A percentile compares a stretch with the other conserved stretches of the same genome.
Evolutionary conservation across 2,329 filamentous ascomycete genomes (phyloP).

Genomic region (Exophiala oligosperma): DNA sequence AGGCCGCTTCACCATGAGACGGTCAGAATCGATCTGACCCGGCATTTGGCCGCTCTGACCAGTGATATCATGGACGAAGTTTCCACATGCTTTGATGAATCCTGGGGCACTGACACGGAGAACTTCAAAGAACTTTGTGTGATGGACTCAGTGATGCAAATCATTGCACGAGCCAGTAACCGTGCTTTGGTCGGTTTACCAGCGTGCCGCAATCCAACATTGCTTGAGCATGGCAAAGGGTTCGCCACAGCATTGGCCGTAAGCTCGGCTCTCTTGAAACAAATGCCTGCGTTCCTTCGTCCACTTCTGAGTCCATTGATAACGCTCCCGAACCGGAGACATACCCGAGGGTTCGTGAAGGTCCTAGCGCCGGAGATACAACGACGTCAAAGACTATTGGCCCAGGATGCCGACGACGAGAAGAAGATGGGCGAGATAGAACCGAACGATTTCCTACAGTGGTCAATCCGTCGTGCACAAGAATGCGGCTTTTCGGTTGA

Average conservation of each 20-base stretch:
- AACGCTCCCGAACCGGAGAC: slow-evolving; percentile 48
- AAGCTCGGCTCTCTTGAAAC: slow-evolving; percentile 47
- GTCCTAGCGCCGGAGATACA: slow-evolving; percentile 51
- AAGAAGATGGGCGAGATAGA: slow-evolving; percentile 40
- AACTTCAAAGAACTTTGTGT: slow-evolving; percentile 40
- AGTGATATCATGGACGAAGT: slow-evolving; percentile 42
- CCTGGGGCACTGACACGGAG: slow-evolving; percentile 39
- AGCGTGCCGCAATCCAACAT: slow-evolving; percentile 40
- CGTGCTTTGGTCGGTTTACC: slow-evolving; percentile 47
- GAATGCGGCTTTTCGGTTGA: slow-evolving; percentile 47
- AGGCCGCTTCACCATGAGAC: slow-evolving; percentile 45
- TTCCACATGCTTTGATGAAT: slow-evolving; percentile 33
- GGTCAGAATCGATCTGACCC: slow-evolving; percentile 42
- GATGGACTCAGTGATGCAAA: slow-evolving; percentile 37
- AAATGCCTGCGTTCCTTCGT: slow-evolving; percentile 51
- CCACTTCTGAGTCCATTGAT: slow-evolving; percentile 51
- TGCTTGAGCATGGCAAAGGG: slow-evolving; percentile 48
- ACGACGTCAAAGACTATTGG: slow-evolving; percentile 50
- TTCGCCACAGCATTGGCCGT: slow-evolving; percentile 54
- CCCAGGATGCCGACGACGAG: slow-evolving; percentile 43
- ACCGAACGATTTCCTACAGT: slow-evolving; percentile 60
- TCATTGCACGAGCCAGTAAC: slow-evolving; percentile 45
- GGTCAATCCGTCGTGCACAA: slow-evolving; percentile 55
- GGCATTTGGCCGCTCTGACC: slow-evolving; percentile 40
- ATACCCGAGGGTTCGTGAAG: slow-evolving; percentile 47